These are phyloP conservation scores for Fragaria nilgerrensis DNA, from an alignment of 306 rosid genomes.

Conservation along the genomic window DNA sequence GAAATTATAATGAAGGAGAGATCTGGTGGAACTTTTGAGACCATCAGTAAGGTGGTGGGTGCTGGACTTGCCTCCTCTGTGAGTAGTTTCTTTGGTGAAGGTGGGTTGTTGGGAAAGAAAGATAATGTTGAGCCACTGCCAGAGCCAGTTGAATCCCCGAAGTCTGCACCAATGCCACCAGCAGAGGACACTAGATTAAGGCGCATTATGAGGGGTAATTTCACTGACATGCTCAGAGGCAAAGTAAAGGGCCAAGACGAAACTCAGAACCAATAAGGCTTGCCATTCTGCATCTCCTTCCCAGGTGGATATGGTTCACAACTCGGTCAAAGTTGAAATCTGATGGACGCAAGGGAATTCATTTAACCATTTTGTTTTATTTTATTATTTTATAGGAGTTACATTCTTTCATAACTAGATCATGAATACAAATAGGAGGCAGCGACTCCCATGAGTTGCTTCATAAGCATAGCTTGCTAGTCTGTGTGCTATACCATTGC, in stretches of 20 bases:
- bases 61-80: constrained; percentile 86
- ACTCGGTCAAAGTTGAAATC: not conserved
- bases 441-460: too few relatives aligned
- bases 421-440: too few relatives aligned
- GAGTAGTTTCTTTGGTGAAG: constrained; percentile 78
- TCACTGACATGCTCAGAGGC: constrained; percentile 84
- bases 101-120: constrained; percentile 84
- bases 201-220: constrained; percentile 91
- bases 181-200: constrained; percentile 82
- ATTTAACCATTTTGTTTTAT: not conserved
- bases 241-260: constrained; percentile 71
- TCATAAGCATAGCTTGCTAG: too few relatives aligned
- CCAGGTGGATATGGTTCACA: constrained; percentile 19
- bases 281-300: constrained; percentile 11
- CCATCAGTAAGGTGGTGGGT: constrained; percentile 91
- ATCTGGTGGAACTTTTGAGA: constrained; percentile 89
- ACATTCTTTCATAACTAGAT: too few relatives aligned
- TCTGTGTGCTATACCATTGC: too few relatives aligned
- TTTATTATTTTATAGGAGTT: not conserved
- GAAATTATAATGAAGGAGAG: constrained; percentile 94
- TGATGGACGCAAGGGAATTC: not conserved
- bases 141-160: constrained; percentile 52
- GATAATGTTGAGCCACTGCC: constrained; percentile 45
- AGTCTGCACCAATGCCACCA: constrained; percentile 22
- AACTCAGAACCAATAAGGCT: constrained; percentile 41